phyloP scores from a whole-genome alignment of 2,329 filamentous ascomycete species.

The Xylariaceae sp. region DNA sequence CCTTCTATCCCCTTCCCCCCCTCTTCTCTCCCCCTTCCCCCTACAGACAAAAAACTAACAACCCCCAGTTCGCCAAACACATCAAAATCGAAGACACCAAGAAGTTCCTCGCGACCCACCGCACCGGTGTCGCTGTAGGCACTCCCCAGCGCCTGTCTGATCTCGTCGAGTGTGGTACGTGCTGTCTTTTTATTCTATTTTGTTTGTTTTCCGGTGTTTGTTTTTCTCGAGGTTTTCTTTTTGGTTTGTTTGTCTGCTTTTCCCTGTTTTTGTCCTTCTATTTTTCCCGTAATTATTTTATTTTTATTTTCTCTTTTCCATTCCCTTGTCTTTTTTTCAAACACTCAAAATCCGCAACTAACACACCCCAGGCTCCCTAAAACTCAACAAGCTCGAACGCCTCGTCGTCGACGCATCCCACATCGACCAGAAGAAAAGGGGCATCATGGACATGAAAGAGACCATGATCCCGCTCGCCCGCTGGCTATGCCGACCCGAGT shows the following conservation, averaged over 20 bases:
- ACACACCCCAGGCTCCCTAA: slow-evolving; percentile 55
- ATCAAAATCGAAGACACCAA: slow-evolving; percentile 90
- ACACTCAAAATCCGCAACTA: neutral
- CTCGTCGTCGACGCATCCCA: slow-evolving; percentile 88
- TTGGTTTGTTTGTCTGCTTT: no score
- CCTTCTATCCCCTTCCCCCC: neutral
- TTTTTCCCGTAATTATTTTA: no score
- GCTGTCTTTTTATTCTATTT: no score
- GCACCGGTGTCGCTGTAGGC: slow-evolving; percentile 82
- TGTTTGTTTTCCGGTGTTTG: no score
- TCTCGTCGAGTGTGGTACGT: slow-evolving; percentile 70
- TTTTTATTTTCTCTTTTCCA: no score
- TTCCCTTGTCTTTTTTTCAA: no score
- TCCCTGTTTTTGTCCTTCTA: no score
- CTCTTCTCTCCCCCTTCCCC: neutral
- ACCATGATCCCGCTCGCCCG: slow-evolving; percentile 74
- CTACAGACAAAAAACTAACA: slow-evolving; percentile 13
- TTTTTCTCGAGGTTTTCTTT: no score
- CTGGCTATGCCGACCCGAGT: slow-evolving; percentile 64
- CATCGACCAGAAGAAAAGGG: slow-evolving; percentile 90
- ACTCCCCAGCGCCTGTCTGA: slow-evolving; percentile 80
- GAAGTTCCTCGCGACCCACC: slow-evolving; percentile 61
- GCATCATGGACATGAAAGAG: slow-evolving; percentile 93
- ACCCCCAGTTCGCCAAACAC: slow-evolving; percentile 77
- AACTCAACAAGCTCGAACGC: slow-evolving; percentile 64